phyloP scores from a whole-genome alignment of 371 early-diverging fungal species.

The Mortierella sp. region DNA sequence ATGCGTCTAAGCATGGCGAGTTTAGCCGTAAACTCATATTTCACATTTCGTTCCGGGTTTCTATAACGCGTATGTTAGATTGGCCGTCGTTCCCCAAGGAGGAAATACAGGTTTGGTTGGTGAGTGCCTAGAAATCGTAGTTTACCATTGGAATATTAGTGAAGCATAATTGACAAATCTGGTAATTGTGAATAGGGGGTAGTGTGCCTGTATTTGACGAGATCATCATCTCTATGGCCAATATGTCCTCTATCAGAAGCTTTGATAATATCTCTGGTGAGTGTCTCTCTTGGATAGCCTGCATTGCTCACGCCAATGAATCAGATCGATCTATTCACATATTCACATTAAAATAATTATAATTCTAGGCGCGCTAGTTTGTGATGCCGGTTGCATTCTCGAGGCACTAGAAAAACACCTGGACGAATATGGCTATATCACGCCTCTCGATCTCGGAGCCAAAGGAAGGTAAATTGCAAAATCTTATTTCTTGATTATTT shows the following conservation, averaged over 20 bases:
- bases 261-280: slow-evolving; percentile 88
- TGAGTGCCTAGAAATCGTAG: not conserved
- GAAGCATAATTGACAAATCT: not conserved
- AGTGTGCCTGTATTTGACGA: slow-evolving; percentile 96
- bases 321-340: not conserved
- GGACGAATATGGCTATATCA: slow-evolving; percentile 82
- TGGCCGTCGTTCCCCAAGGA: slow-evolving; percentile 97
- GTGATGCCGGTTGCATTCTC: slow-evolving; percentile 92
- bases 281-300: not conserved
- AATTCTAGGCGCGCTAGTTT: slow-evolving; percentile 74
- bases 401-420: slow-evolving; percentile 86
- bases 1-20: not conserved
- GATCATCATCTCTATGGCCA: slow-evolving; percentile 81
- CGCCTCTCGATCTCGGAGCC: slow-evolving; percentile 95
- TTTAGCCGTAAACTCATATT: not conserved
- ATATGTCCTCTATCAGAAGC: slow-evolving; percentile 80
- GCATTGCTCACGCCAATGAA: too few relatives aligned
- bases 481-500: not conserved
- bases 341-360: not conserved
- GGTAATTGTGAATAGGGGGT: slow-evolving; percentile 70
- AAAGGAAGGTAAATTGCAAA: slow-evolving; percentile 76
- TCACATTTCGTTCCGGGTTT: too few relatives aligned
- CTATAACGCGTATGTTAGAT: slow-evolving; percentile 48
- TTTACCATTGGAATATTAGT: not conserved
- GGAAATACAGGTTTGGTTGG: slow-evolving; percentile 91